A percentile compares a stretch with the other conserved stretches of the same genome.
phyloP scores from a whole-genome alignment of 2,329 filamentous ascomycete species.

The Fusarium citri region DNA sequence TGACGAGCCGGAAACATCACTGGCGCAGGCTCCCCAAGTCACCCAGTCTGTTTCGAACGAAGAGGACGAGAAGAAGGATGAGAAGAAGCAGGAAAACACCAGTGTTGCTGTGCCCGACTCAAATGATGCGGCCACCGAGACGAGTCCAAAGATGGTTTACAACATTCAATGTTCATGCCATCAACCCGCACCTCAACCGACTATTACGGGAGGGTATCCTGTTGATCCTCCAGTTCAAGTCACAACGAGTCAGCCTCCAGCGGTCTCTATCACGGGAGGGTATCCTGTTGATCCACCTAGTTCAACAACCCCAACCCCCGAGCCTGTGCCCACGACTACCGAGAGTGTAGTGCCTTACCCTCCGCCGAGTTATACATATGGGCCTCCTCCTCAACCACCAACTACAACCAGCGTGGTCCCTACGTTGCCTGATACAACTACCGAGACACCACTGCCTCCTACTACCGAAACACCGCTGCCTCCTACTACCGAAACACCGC shows the following conservation, averaged over 20 bases:
- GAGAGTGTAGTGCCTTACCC: background rate
- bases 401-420: background rate
- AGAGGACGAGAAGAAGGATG: background rate
- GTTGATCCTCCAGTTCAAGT: background rate
- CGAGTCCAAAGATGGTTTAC: constrained; percentile 13
- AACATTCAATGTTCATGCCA: constrained; percentile 20
- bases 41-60: constrained; percentile 1
- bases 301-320: background rate
- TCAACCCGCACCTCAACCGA: background rate
- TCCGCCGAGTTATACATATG: constrained; percentile 5
- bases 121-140: background rate
- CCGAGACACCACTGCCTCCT: background rate
- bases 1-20: constrained; percentile 1
- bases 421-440: constrained; percentile 8
- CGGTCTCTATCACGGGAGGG: background rate
- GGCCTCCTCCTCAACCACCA: background rate
- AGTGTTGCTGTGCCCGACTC: background rate
- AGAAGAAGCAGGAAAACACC: background rate
- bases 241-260: background rate
- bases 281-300: constrained; percentile 4
- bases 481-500: background rate
- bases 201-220: background rate
- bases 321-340: background rate
- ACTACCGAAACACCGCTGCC: background rate
- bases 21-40: constrained; percentile 8